Evolutionary conservation across 129 eudicot species (phyloP).

Genomic region (Rutidosis leptorrhynchoides): DNA sequence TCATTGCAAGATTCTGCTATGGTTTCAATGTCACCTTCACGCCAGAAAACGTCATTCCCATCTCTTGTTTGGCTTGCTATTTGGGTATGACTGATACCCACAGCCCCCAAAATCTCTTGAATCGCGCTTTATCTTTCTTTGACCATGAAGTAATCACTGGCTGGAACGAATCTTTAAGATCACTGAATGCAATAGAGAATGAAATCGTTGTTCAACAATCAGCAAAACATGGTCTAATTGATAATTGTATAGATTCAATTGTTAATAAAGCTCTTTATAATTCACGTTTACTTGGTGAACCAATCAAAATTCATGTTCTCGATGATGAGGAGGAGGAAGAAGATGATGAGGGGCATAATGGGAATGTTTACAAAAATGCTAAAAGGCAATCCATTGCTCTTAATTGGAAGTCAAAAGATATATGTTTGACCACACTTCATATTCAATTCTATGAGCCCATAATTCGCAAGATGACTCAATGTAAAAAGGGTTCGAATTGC

Average conservation of each 20-base stretch:
- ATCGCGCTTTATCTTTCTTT: neutral
- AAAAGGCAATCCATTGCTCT: constrained; percentile 40
- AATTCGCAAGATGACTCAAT: neutral
- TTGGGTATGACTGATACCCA: neutral
- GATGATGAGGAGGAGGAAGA: neutral
- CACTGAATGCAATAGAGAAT: neutral
- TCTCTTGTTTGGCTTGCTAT: neutral
- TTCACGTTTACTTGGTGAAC: constrained; percentile 43
- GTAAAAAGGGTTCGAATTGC: constrained; percentile 10
- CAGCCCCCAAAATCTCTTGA: neutral
- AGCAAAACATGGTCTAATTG: constrained; percentile 29
- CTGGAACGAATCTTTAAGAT: neutral
- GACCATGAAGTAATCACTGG: neutral
- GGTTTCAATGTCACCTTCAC: neutral
- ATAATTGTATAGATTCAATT: constrained; percentile 32
- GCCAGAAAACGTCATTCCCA: neutral
- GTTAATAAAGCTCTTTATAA: constrained; percentile 30
- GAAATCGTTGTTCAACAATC: constrained; percentile 24
- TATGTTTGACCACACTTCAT: neutral
- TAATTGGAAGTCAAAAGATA: constrained; percentile 21
- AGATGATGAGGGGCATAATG: neutral
- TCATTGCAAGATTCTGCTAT: neutral
- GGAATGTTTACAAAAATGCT: constrained; percentile 20
- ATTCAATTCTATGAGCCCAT: neutral
- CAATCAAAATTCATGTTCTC: constrained; percentile 7